A percentile compares a stretch with the other conserved stretches of the same genome.
Conservation (phyloP, 192 early-diverging fungal genomes). For the Chytriomyces hyalinus region DNA sequence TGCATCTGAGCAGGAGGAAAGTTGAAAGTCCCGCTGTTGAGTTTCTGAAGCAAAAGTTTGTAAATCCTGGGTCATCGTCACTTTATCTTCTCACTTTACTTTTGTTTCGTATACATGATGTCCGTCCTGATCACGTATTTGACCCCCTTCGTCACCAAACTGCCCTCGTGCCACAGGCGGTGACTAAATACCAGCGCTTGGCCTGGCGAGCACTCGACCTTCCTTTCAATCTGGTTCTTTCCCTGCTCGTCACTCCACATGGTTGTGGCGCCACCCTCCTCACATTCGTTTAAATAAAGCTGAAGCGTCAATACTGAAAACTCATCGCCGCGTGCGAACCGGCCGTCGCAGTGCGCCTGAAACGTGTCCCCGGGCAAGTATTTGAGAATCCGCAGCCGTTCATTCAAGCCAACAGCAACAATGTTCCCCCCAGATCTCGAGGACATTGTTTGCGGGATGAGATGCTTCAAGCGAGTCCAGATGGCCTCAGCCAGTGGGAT, state of each 20-base stretch:
- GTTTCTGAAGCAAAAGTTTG: too few species aligned
- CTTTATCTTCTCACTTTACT: too few species aligned
- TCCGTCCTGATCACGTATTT: slow-evolving; percentile 30
- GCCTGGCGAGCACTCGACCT: slow-evolving; percentile 19
- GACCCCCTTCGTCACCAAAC: not conserved
- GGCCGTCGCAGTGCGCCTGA: slow-evolving; percentile 38
- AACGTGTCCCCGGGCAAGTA: slow-evolving; percentile 37
- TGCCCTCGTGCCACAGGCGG: slow-evolving; percentile 38
- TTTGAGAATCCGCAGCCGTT: slow-evolving; percentile 41
- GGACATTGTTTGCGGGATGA: slow-evolving; percentile 25
- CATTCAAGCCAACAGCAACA: slow-evolving; percentile 30
- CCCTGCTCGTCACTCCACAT: slow-evolving; percentile 25
- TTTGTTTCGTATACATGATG: slow-evolving; percentile 12
- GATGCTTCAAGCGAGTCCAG: not conserved
- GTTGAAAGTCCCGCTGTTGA: too few species aligned
- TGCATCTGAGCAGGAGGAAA: too few species aligned
- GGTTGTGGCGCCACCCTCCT: slow-evolving; percentile 41
- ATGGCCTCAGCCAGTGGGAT: slow-evolving; percentile 16
- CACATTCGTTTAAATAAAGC: slow-evolving; percentile 39
- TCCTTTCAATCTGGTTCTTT: not conserved
- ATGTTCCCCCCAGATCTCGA: not conserved
- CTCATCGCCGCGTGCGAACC: slow-evolving; percentile 28
- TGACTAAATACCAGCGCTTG: slow-evolving; percentile 38
- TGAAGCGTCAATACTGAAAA: slow-evolving; percentile 33
- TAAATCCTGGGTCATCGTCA: too few species aligned